phyloP scores from a whole-genome alignment of 345 rosid species.

The Linum usitatissimum region DNA sequence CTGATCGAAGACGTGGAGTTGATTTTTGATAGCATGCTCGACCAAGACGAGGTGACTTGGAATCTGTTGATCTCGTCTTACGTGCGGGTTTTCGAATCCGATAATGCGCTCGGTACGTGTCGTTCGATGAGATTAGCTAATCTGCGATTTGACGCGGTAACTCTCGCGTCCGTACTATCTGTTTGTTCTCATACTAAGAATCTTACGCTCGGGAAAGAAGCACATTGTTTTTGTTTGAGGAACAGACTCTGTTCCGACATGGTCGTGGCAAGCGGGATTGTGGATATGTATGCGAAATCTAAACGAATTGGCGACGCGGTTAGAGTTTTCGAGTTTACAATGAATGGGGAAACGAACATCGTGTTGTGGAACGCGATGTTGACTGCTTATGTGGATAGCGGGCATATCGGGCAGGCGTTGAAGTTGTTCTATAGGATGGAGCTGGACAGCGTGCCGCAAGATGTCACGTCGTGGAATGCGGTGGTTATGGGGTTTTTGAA shows the following conservation, averaged over 20 bases:
- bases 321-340: conserved; percentile 35
- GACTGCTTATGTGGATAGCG: conserved; percentile 53
- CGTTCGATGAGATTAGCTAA: conserved; percentile 38
- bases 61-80: conserved; percentile 62
- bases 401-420: conserved; percentile 44
- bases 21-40: conserved; percentile 37
- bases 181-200: conserved; percentile 37
- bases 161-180: conserved; percentile 46
- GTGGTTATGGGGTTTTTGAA: conserved; percentile 45
- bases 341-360: conserved; percentile 28
- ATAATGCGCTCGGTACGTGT: conserved; percentile 45
- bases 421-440: conserved; percentile 70
- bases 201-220: conserved; percentile 43
- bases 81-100: conserved; percentile 35
- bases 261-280: conserved; percentile 37
- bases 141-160: conserved; percentile 56
- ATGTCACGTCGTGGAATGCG: conserved; percentile 58
- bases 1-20: conserved; percentile 56
- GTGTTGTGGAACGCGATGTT: conserved; percentile 54
- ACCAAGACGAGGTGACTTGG: conserved; percentile 67
- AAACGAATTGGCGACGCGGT: conserved; percentile 37
- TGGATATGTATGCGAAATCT: conserved; percentile 61
- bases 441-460: conserved; percentile 47
- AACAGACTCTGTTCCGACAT: conserved; percentile 41
- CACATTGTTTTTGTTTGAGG: conserved; percentile 56